Evolutionary conservation across 2,329 filamentous ascomycete genomes (phyloP).

Genomic region (Colletotrichum spinosum): DNA sequence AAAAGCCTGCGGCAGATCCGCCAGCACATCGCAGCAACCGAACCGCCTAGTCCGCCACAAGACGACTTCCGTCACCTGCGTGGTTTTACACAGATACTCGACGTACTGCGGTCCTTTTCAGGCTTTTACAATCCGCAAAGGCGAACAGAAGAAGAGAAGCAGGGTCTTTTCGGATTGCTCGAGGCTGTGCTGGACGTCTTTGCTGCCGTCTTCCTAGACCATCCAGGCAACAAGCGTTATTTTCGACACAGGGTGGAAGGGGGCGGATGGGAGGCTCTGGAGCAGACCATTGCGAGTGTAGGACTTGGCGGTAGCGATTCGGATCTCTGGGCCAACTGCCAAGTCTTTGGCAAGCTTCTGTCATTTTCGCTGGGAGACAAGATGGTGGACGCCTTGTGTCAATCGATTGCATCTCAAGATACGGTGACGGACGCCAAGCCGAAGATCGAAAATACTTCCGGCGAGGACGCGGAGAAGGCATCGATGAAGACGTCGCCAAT

Average conservation of each 20-base stretch:
- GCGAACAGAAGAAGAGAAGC: conserved; percentile 71
- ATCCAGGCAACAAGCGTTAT: conserved; percentile 88
- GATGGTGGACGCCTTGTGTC: conserved; percentile 76
- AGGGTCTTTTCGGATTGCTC: conserved; percentile 75
- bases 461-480: conserved; percentile 32
- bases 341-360: conserved; percentile 85
- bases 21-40: conserved; percentile 66
- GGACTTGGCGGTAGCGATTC: conserved; percentile 73
- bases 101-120: conserved; percentile 76
- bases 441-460: conserved; percentile 39
- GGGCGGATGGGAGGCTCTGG: conserved; percentile 82
- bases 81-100: conserved; percentile 81
- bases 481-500: neutral
- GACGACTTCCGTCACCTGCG: conserved; percentile 85
- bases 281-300: conserved; percentile 77
- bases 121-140: conserved; percentile 80
- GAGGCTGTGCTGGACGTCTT: conserved; percentile 80
- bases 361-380: conserved; percentile 85
- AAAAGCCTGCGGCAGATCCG: conserved; percentile 73
- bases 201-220: conserved; percentile 78
- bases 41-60: conserved; percentile 66
- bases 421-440: conserved; percentile 39
- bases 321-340: conserved; percentile 75
- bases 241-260: conserved; percentile 82
- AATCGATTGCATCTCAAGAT: conserved; percentile 52